Base-by-base conservation (phyloP, 202 grass and related monocot genomes). In the Zizania palustris region DNA sequence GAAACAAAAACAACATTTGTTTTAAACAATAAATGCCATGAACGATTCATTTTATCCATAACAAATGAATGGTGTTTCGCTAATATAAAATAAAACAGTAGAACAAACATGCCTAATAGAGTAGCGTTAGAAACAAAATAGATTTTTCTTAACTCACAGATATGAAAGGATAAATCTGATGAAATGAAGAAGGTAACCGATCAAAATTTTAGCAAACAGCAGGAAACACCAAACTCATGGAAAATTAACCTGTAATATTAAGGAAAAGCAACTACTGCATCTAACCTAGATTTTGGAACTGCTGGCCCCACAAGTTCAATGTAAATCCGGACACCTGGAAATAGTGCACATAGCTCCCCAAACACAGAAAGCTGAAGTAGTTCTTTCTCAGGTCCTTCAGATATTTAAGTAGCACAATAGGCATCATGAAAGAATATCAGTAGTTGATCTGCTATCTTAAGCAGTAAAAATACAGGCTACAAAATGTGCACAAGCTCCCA, bases 341-440 rank as follows among this genome's bases (percentile, higher is more conserved):
- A 87, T 58, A 98, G 78, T 45, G 91, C 85, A 70, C 11, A 72
- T 59, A 98, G 75, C 60, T 98, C 95, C 72, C 91, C 87, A 76
- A 98, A 98, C 10, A 65, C 80, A 6, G 55, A 57, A 73, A 98
- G 85, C 80, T 94, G 91, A 78, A 73, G 74, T 34, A 98, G 55
- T 66, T 97, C 95, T 76, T 90, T 92, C 76, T 98, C 91, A 82
- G 95, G 91, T 38, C 95, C 95, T 98, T 87, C 65, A 90, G 64
- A 86, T 3, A 78, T 78, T 40, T 21, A 45, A 45, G 37, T 55
- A 55, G 55, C 60, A 74, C 12, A 40, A 71, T 54, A 42, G 38
- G 44, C 39, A 68, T 73, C 45, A 78, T 55, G 7, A 74, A 74
- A 12, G 2, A 74, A 83, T 7, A 60, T 57, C 18, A 83, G 63